Evolutionary conservation across 352 stramenopile genomes (phyloP), one percentile per base, ranked within the genome.

Genomic region (Phytophthora tentaculata): DNA sequence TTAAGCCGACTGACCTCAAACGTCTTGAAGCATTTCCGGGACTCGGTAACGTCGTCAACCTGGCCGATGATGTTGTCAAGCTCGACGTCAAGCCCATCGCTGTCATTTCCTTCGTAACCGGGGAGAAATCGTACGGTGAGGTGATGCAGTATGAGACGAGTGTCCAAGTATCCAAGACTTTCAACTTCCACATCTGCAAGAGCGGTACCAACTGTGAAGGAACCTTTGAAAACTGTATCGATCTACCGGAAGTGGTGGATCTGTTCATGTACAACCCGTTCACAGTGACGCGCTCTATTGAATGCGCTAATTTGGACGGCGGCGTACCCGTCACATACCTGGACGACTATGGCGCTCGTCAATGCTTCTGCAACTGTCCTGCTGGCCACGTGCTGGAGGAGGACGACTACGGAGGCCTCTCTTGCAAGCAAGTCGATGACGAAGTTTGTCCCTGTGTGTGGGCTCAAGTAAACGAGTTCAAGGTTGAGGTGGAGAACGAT

Each of bases 251-350:
- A 13, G 50, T 43, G 0, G 69, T 78, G 2, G 79, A 90, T 23
- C 56, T 92, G 47, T 90, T 83, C 67, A 71, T 86, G 70, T 90
- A 88, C 74, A 88, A 89, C 28, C 81, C 84, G 55, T 86, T 88
- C 65, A 76, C 66, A 9, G 63, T 86, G 32, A 67, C 64, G 8
- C 76, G 79, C 0, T 71, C 68, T 13, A 22, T 83, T 17, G 45
- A 84, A 14, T 92, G 84, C 37, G 60, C 47, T 1, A 12, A 67
- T 2, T 52, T 90, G 37, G 48, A 60, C 2, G 61, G 56, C 10
- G 81, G 80, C n/a, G 60, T 90, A 5, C 82, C 84, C 0, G 76
- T 90, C 37, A 74, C 74, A 7, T 89, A 84, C 45, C 8, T 83
- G 5, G 63, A 88, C 54, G 35, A 59, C 4, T 51, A 73, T 14